A percentile compares a stretch with the other conserved stretches of the same genome.
phyloP scores from a whole-genome alignment of 2,329 filamentous ascomycete species.

The Claviceps sorghi region DNA sequence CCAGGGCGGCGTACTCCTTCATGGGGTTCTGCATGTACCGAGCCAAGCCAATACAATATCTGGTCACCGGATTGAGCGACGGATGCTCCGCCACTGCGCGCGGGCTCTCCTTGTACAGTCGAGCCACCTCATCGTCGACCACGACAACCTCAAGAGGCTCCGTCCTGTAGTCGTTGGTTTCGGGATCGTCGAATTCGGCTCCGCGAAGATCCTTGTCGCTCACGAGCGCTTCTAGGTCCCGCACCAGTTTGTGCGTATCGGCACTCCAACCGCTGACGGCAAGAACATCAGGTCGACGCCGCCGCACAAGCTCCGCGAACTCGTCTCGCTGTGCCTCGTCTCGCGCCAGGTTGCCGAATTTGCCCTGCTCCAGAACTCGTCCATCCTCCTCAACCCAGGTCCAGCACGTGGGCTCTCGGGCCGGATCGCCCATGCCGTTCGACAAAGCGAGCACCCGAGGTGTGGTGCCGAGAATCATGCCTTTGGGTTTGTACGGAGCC shows the following conservation, averaged over 20 bases:
- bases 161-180: conserved; percentile 59
- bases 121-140: conserved; percentile 93
- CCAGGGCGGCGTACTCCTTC: conserved; percentile 89
- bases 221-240: conserved; percentile 66
- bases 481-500: conserved; percentile 88
- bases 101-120: conserved; percentile 82
- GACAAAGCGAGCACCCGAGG: conserved; percentile 79
- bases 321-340: conserved; percentile 53
- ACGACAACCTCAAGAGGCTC: conserved; percentile 79
- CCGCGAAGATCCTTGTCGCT: conserved; percentile 63
- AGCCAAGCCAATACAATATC: conserved; percentile 81
- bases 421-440: conserved; percentile 62
- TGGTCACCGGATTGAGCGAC: conserved; percentile 58
- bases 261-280: conserved; percentile 79
- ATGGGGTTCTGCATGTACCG: conserved; percentile 90
- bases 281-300: conserved; percentile 76
- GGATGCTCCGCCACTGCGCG: conserved; percentile 71
- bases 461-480: conserved; percentile 74
- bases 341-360: conserved; percentile 62
- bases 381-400: conserved; percentile 90
- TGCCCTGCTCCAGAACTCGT: conserved; percentile 75
- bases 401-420: conserved; percentile 73
- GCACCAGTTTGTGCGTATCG: conserved; percentile 71
- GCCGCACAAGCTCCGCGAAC: conserved; percentile 66
- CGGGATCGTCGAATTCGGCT: conserved; percentile 65